These are phyloP conservation scores for Apophysomyces sp. DNA, from an alignment of 371 early-diverging fungal genomes.

Conservation along the genomic window DNA sequence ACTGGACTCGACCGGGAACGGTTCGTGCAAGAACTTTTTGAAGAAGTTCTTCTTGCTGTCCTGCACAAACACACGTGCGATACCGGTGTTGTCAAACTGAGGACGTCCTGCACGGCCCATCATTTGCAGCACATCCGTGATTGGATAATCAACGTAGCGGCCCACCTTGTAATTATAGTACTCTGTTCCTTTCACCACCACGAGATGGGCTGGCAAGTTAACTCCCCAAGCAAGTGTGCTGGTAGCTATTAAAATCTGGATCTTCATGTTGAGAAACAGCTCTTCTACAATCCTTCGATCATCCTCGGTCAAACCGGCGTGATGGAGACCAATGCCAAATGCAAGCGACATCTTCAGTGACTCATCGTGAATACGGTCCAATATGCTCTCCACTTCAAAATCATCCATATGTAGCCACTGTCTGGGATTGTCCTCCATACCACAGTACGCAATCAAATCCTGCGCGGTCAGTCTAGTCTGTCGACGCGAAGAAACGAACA, in stretches of 20 bases:
- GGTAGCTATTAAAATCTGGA: constrained; percentile 96
- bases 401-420: constrained; percentile 89
- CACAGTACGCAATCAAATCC: constrained; percentile 90
- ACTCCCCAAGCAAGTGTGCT: constrained; percentile 99
- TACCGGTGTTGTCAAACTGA: constrained; percentile 92
- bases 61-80: constrained; percentile 85
- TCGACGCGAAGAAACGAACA: constrained; percentile 96
- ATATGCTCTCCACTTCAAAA: constrained; percentile 71
- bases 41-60: constrained; percentile 95
- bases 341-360: constrained; percentile 77
- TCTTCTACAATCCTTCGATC: constrained; percentile 94
- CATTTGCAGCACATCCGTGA: constrained; percentile 98
- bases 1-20: constrained; percentile 88
- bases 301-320: constrained; percentile 93
- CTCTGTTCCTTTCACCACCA: constrained; percentile 98
- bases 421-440: constrained; percentile 88
- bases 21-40: constrained; percentile 93
- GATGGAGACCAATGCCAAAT: constrained; percentile 98
- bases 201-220: constrained; percentile 98
- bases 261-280: constrained; percentile 88
- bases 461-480: constrained; percentile 95
- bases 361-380: constrained; percentile 74
- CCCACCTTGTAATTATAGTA: constrained; percentile 89
- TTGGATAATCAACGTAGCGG: constrained; percentile 92
- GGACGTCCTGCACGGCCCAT: constrained; percentile 99